Evolutionary conservation across 2,329 filamentous ascomycete genomes (phyloP), one percentile per base, ranked within the genome.

Genomic region (Fusarium chlamydosporum): DNA sequence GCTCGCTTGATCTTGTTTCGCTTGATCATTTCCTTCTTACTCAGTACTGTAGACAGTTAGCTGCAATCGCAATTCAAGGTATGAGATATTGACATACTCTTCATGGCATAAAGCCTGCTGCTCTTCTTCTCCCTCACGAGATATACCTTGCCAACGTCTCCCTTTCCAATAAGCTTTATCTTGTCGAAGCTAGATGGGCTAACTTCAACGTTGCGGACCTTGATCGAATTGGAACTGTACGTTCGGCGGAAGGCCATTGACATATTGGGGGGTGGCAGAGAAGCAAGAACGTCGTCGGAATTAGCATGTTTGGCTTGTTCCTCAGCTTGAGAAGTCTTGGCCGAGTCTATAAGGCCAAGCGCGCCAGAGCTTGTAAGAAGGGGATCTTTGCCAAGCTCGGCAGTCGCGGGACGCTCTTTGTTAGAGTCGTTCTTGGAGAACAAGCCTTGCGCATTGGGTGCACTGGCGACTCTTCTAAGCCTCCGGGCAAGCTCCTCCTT

Each of bases 21-120:
- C 84, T 99, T 99, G 81, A 99, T 99, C 96, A 99, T 99, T 81
- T 99, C 96, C 85, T 98, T 97, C 82, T 99, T 99, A 86, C 94
- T 98, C 80, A 99, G 79, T 7, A 99, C 96, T 98, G 77, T 54
- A 52, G n/a, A 52, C 42, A 56, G 79, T 86, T 74, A 86, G 81
- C 74, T 20, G 15, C 31, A 27, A 23, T 53, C 18, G 42, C 35
- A 20, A n/a, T 7, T 6, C 9, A 11, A 9, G 37, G 16, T 42
- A 18, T 23, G 12, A 9, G 34, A 7, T 18, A 18, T 51, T 13
- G 29, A 55, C 79, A 85, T 79, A 97, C 95, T 95, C 83, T 99
- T 99, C 96, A 99, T 99, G 56, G 96, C 96, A 81, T 98, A 99
- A 52, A 99, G 82, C 71, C 96, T 88, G 73, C 90, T 91, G 76